Conservation (phyloP, 768 basidiomycete genomes). For the Amanita muscaria region DNA sequence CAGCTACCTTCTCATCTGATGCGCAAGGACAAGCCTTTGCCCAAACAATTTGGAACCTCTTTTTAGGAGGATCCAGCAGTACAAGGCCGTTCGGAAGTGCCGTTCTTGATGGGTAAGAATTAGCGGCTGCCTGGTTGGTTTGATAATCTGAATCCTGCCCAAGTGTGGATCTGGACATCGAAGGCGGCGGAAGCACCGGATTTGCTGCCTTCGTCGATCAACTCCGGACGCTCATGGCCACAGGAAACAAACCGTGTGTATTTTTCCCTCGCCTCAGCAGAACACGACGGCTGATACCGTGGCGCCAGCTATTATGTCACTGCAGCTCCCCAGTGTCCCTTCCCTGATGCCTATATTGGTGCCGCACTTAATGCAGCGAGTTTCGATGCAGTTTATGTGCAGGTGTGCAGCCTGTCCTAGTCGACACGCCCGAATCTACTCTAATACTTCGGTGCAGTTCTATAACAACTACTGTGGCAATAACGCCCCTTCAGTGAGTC, state of each 20-base stretch:
- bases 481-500: constrained; percentile 30
- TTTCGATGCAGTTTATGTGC: constrained; percentile 62
- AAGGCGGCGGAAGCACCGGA: constrained; percentile 41
- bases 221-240: constrained; percentile 33
- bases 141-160: not conserved
- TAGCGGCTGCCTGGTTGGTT: not conserved
- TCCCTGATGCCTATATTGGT: constrained; percentile 51
- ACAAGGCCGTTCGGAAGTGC: constrained; percentile 57
- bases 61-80: constrained; percentile 50
- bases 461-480: constrained; percentile 42
- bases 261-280: not conserved
- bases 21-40: constrained; percentile 44
- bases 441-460: constrained; percentile 20
- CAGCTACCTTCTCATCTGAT: constrained; percentile 41
- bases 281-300: not conserved
- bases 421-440: not conserved
- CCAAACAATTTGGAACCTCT: constrained; percentile 56
- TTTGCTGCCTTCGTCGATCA: constrained; percentile 39
- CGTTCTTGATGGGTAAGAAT: constrained; percentile 49
- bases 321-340: constrained; percentile 48
- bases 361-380: constrained; percentile 44
- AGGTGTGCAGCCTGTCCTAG: constrained; percentile 32
- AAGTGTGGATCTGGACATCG: constrained; percentile 56
- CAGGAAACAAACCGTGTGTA: constrained; percentile 40
- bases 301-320: constrained; percentile 54